Conservation (phyloP, 495 filamentous ascomycete genomes). For the Lophiostoma macrostomum region DNA sequence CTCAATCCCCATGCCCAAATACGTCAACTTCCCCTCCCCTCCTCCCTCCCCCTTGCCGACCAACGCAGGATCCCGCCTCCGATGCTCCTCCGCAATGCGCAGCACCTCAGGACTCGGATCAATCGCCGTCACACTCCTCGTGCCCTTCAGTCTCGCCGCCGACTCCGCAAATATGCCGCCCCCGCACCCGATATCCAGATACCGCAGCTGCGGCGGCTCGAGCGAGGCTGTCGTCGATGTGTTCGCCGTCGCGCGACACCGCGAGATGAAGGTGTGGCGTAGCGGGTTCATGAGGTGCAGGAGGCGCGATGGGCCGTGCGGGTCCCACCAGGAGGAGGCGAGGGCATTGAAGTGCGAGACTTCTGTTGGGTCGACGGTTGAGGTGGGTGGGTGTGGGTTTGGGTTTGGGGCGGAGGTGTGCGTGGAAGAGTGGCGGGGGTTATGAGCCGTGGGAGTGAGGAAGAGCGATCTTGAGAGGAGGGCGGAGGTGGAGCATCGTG, state of each 20-base stretch:
- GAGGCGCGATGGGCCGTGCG: constrained; percentile 84
- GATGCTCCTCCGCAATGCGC: constrained; percentile 72
- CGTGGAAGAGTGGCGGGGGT: not conserved
- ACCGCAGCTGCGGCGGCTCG: constrained; percentile 43
- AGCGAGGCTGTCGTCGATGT: constrained; percentile 12
- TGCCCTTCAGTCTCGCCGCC: constrained; percentile 70
- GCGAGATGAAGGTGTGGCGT: constrained; percentile 83
- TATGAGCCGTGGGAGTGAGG: not conserved
- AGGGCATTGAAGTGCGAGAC: constrained; percentile 91
- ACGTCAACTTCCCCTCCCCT: constrained; percentile 57
- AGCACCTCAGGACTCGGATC: constrained; percentile 82
- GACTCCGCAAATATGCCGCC: constrained; percentile 95
- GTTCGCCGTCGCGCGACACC: constrained; percentile 56
- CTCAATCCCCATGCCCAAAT: constrained; percentile 71
- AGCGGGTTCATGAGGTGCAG: constrained; percentile 98
- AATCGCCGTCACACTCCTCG: constrained; percentile 70
- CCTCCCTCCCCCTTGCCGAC: too few species aligned
- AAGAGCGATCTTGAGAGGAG: not conserved
- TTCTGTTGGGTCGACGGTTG: constrained; percentile 69
- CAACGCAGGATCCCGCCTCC: constrained; percentile 60
- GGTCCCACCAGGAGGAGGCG: constrained; percentile 96
- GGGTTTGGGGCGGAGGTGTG: too few species aligned
- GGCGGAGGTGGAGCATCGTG: not conserved
- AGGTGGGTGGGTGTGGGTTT: constrained; percentile 7
- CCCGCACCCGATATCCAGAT: constrained; percentile 93